phyloP scores from a whole-genome alignment of 139 green algal genomes.

The Coelastrella sp. region DNA sequence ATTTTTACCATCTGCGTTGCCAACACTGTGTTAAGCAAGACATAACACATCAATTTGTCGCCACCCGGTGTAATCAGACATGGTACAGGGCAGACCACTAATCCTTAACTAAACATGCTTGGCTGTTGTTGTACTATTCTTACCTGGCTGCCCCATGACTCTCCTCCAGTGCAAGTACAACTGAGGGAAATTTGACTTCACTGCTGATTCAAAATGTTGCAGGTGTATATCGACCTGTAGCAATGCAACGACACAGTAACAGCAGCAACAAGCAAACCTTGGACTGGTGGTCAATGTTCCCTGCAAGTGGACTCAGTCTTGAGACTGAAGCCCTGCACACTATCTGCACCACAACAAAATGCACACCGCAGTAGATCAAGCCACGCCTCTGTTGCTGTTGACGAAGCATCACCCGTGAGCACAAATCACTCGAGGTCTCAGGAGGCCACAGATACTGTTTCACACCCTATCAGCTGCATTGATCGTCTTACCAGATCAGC shows the following conservation, averaged over 20 bases:
- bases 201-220: background rate
- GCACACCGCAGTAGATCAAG: too few relatives aligned
- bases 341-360: background rate
- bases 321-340: background rate
- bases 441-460: background rate
- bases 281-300: background rate
- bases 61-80: too few relatives aligned
- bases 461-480: background rate
- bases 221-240: constrained; percentile 56
- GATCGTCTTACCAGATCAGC: constrained; percentile 48
- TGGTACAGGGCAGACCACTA: too few relatives aligned
- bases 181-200: constrained; percentile 44
- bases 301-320: background rate
- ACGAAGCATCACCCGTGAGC: too few relatives aligned
- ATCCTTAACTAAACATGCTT: too few relatives aligned
- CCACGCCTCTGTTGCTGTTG: too few relatives aligned
- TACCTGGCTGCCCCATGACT: constrained; percentile 47
- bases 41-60: too few relatives aligned
- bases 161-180: constrained; percentile 47
- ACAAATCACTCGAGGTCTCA: too few relatives aligned
- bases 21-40: too few relatives aligned
- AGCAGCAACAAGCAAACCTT: constrained; percentile 12
- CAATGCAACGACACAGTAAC: too few relatives aligned
- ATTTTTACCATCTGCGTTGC: too few relatives aligned
- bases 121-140: too few relatives aligned